A percentile compares a stretch with the other conserved stretches of the same genome.
These are phyloP conservation scores for Triticum aestivum DNA, from an alignment of 176 grass and related monocot genomes.

Conservation along the genomic window DNA sequence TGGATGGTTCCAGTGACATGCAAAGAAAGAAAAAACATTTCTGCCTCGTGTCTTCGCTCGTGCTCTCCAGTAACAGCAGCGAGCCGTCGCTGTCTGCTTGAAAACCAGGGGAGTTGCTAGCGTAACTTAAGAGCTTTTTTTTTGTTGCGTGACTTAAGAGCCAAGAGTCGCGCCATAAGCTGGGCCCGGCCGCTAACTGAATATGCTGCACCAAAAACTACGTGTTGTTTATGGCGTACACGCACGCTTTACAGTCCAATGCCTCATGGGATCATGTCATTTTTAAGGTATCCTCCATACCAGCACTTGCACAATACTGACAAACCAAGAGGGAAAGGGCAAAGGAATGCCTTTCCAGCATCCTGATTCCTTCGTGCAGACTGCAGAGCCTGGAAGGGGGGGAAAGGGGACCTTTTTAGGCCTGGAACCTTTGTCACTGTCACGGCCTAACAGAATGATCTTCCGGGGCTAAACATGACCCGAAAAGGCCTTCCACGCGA, in stretches of 20 bases:
- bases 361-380: neutral
- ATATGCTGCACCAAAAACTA: neutral
- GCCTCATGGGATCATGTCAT: neutral
- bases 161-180: neutral
- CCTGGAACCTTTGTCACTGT: slow-evolving; percentile 23
- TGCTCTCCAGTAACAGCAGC: neutral
- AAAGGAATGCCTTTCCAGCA: neutral
- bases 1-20: neutral
- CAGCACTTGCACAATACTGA: neutral
- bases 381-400: neutral
- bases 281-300: neutral
- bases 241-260: neutral
- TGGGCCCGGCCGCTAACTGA: too few species aligned
- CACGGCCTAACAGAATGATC: slow-evolving; percentile 19
- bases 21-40: neutral
- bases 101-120: neutral
- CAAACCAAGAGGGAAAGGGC: neutral
- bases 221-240: neutral
- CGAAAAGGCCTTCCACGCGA: neutral
- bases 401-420: slow-evolving; percentile 2
- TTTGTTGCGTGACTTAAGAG: neutral
- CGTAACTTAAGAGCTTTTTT: neutral
- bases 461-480: neutral
- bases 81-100: neutral
- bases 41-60: neutral